These are phyloP conservation scores for Scheffersomyces cryptocercus DNA, from an alignment of 1,139 yeast genomes.

Conservation along the genomic window DNA sequence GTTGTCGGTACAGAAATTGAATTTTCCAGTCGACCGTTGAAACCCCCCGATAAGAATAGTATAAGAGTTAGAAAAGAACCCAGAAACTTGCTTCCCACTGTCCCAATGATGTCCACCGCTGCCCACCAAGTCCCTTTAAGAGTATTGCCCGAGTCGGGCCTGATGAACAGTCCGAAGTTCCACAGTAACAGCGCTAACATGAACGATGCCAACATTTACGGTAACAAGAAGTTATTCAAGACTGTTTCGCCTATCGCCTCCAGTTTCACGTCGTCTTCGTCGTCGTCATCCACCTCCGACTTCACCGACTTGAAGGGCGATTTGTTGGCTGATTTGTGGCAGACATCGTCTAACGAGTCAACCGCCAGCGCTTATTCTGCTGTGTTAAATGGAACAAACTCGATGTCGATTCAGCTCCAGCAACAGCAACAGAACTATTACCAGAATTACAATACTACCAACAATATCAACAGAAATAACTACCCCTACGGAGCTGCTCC, in stretches of 20 bases:
- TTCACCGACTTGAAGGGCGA: conserved; percentile 25
- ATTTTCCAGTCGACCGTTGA: too few species aligned
- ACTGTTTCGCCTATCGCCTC: conserved; percentile 16
- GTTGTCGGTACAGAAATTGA: too few species aligned
- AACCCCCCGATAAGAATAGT: too few species aligned
- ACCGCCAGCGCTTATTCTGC: conserved; percentile 1
- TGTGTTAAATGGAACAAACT: conserved; percentile 1
- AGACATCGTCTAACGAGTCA: conserved; percentile 13
- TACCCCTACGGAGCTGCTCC: neutral
- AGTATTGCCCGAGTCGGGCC: neutral
- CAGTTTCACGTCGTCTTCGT: conserved; percentile 21
- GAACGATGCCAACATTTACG: neutral
- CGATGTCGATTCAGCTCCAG: neutral
- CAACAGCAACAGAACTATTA: conserved; percentile 1
- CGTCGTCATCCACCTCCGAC: conserved; percentile 22
- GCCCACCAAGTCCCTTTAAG: neutral
- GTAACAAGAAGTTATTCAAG: neutral
- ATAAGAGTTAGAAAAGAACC: too few species aligned
- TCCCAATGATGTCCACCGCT: too few species aligned
- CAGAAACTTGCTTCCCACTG: too few species aligned
- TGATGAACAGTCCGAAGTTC: too few species aligned
- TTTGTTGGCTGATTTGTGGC: conserved; percentile 41
- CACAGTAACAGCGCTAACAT: neutral
- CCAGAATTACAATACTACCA: neutral
- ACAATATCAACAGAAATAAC: neutral